Evolutionary conservation across 306 rosid genomes (phyloP).

Genomic region (Arachis stenosperma): DNA sequence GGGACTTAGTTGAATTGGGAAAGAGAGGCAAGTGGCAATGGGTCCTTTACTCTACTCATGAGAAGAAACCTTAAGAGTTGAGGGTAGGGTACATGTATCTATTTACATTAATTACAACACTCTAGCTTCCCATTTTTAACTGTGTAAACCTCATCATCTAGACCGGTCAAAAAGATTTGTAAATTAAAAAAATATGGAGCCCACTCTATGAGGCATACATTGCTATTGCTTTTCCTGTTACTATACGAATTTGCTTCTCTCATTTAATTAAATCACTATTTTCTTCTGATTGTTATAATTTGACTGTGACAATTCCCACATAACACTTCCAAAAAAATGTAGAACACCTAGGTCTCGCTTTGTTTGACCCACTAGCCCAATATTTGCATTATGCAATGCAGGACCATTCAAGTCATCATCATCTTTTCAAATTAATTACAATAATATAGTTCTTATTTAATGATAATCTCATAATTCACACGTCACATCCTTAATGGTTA

Average conservation of each 20-base stretch:
- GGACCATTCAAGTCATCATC: not conserved
- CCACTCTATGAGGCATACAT: not conserved
- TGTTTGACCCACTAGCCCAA: not conserved
- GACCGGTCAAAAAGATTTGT: not conserved
- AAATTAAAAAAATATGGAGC: not conserved
- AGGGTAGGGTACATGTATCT: too few relatives aligned
- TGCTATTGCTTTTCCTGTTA: not conserved
- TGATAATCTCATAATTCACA: constrained; percentile 9
- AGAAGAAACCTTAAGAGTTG: too few relatives aligned
- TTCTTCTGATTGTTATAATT: not conserved
- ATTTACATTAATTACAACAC: not conserved
- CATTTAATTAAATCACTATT: not conserved
- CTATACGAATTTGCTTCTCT: not conserved
- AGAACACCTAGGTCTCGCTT: not conserved
- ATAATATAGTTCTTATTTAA: not conserved
- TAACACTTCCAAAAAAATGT: not conserved
- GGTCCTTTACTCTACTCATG: too few relatives aligned
- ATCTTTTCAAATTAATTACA: not conserved
- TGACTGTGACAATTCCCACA: not conserved
- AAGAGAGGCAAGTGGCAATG: too few relatives aligned
- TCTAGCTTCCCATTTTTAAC: not conserved
- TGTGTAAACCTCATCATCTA: not conserved
- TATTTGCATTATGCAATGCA: not conserved
- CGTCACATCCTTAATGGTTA: not conserved
- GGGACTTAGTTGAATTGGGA: not conserved